Evolutionary conservation across 306 rosid species (phyloP), one percentile per base, ranked within the genome.

Genomic region (Cajanus cajan): DNA sequence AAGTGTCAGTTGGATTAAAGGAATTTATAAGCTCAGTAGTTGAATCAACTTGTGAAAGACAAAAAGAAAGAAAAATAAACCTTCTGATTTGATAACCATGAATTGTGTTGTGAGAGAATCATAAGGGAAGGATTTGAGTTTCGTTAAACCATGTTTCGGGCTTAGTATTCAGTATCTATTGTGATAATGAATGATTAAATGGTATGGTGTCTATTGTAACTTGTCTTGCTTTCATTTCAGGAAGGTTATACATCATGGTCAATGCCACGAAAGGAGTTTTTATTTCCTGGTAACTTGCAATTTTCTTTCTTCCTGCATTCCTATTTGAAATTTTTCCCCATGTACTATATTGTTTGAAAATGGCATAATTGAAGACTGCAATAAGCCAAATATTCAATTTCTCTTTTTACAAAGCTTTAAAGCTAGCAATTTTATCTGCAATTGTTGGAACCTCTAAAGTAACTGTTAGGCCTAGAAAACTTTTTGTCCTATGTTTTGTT

Each of bases 231-330:
- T 71, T 74, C 19, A 80, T 55, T 76, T 15, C 74, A 70, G 71
- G 67, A 76, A 63, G 82, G 18, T 34, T 70, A 61, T 54, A 65
- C 71, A 48, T 22, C 71, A 86, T 86, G 87, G 89, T 86, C 45
- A 86, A 86, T 82, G 89, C 89, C 41, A 86, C 86, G 48, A 86
- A 80, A 72, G 87, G 85, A 77, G 78, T 86, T 18, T 86, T 82
- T 31, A 86, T 86, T 76, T 82, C 89, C 71, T 82, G 87, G 81
- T 84, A 84, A 47, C 43, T n/a, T n/a, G 63, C 58, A 7, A 3
- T 22, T 43, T 55, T 47, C 41, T 50, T 47, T 28, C 11, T 34
- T 44, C 15, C 4, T 33, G 36, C 33, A 44, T 57, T 24, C 73
- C 54, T 40, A 18, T 44, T 37, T 25, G 68, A 52, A 61, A n/a